Evolutionary conservation across 1,284 basidiomycete species (phyloP).

Genomic region (Apiotrichum gracile): DNA sequence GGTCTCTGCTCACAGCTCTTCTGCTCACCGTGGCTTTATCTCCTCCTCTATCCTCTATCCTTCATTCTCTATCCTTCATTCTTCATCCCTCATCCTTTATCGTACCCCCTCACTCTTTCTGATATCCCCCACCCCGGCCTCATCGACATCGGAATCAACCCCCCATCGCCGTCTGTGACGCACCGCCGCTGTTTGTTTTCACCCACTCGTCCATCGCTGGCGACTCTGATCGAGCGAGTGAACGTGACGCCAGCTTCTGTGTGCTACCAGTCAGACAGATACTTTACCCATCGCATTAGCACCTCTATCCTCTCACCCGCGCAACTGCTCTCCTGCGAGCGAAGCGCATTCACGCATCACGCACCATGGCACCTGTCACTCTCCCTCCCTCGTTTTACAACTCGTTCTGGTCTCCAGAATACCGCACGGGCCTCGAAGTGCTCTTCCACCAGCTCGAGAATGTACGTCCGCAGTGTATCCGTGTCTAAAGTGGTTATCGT

Average conservation of each 20-base stretch:
- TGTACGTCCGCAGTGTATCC: constrained; percentile 52
- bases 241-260: neutral
- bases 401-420: constrained; percentile 88
- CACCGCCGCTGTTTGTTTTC: no score
- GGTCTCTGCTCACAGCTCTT: neutral
- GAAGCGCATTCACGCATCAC: neutral
- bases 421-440: constrained; percentile 70
- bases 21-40: no score
- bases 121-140: neutral
- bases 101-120: neutral
- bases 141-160: no score
- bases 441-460: constrained; percentile 71
- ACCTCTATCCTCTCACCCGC: no score
- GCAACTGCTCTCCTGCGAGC: neutral
- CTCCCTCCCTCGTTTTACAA: constrained; percentile 78
- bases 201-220: neutral
- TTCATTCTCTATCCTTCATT: neutral
- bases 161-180: no score
- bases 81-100: neutral
- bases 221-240: neutral
- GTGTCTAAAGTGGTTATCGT: no score
- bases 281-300: no score
- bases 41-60: neutral
- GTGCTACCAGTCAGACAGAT: no score
- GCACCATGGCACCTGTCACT: constrained; percentile 70